Conservation (phyloP, 768 basidiomycete species). For the Ramaria sp. region DNA sequence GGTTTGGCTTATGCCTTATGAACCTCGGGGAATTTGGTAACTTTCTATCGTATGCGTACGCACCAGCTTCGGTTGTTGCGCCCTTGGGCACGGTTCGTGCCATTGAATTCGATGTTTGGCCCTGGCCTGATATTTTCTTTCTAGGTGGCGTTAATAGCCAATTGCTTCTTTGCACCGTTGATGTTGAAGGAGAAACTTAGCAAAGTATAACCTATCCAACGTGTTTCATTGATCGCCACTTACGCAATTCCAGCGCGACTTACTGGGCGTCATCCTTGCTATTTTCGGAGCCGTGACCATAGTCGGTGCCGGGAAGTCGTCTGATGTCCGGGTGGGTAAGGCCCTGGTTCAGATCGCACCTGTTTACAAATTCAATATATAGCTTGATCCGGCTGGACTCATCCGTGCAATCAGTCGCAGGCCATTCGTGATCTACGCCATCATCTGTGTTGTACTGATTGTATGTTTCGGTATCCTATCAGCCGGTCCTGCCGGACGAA, state of each 20-base stretch:
- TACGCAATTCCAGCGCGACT: conserved; percentile 45
- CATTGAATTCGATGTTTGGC: conserved; percentile 4
- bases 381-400: conserved; percentile 56
- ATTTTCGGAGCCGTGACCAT: conserved; percentile 87
- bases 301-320: conserved; percentile 69
- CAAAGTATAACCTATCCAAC: conserved; percentile 33
- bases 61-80: conserved; percentile 87
- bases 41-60: conserved; percentile 84
- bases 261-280: conserved; percentile 70
- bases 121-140: conserved; percentile 2
- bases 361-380: background rate
- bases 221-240: background rate
- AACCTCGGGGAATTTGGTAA: conserved; percentile 87
- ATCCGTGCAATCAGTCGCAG: conserved; percentile 57
- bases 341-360: background rate
- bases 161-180: conserved; percentile 87
- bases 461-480: conserved; percentile 50
- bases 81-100: conserved; percentile 83
- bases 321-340: conserved; percentile 41
- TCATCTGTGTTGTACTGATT: conserved; percentile 38
- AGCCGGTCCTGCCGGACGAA: conserved; percentile 47
- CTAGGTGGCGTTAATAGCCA: conserved; percentile 87
- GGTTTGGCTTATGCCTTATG: conserved; percentile 82
- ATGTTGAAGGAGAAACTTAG: conserved; percentile 78
- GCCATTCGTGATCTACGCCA: conserved; percentile 68